Evolutionary conservation across 2,329 filamentous ascomycete species (phyloP).

Genomic region (Aspergillus hiratsukae): DNA sequence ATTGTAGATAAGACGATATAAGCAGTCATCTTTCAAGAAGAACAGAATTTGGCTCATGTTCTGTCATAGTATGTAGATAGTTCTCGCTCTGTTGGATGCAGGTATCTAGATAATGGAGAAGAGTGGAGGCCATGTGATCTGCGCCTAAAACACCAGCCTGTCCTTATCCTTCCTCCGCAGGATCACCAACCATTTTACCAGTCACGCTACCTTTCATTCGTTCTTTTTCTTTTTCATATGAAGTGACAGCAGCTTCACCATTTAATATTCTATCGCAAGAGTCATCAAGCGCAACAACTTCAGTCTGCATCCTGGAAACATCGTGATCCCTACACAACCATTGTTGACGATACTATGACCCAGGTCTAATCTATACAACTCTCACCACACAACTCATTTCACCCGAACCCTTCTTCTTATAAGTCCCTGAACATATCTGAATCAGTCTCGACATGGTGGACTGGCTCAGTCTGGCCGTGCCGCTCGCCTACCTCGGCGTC

Average conservation of each 20-base stretch:
- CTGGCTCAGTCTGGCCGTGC: conserved; percentile 81
- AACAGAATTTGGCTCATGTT: background rate
- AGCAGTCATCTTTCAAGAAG: background rate
- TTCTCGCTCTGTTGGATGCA: background rate
- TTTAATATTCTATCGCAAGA: background rate
- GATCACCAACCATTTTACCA: background rate
- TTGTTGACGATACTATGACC: conserved; percentile 8
- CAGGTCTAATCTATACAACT: conserved; percentile 2
- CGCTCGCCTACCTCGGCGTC: conserved; percentile 83
- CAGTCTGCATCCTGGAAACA: background rate
- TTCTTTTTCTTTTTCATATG: background rate
- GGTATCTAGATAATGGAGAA: background rate
- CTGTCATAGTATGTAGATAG: background rate
- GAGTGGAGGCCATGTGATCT: conserved; percentile 16
- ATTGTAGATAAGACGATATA: background rate
- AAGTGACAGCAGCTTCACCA: background rate
- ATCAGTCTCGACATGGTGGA: conserved; percentile 49
- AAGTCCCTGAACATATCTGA: conserved; percentile 10
- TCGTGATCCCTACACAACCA: background rate
- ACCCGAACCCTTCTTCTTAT: background rate
- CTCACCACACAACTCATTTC: background rate
- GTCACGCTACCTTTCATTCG: background rate
- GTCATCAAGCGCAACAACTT: background rate
- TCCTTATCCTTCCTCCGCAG: conserved; percentile 15
- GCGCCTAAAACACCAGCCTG: conserved; percentile 25